Base-by-base conservation (phyloP, 169 alveolate species). In the Blepharisma undulans region DNA sequence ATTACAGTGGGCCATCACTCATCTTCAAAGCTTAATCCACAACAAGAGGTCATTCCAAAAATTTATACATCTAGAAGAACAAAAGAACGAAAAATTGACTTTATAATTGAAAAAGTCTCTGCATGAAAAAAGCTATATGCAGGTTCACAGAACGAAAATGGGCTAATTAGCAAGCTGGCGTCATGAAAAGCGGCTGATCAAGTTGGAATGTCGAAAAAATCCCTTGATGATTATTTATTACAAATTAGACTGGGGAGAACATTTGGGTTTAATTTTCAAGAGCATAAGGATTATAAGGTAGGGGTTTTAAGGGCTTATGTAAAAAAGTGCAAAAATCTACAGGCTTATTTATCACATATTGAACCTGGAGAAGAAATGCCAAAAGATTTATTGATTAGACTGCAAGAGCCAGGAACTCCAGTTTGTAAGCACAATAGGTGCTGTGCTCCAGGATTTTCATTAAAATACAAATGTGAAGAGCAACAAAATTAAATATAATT, bases 61-160 rank as follows among this genome's bases (percentile, higher is more conserved):
- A 18, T 4, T 0, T 22, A 86, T 7, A 76, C 79, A 22, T 8
- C 80, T 74, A 82, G 93, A 89, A 86, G 97, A 78, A 94, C 96
- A 21, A 95, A 94, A 81, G 97, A 95, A 80, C 90, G 97, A 84
- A 95, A 95, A 81, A 95, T 95, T 5, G 93, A 94, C 71, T 94
- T 87, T 80, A 92, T 95, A 16, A 95, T 95, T 30, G 96, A 95
- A 81, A 95, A 94, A 85, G 97, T 95, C 10, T 80, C 92, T 71
- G 85, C 91, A 80, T 95, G 97, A 96, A 92, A 95, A 79, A 95
- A 94, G 48, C 93, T 95, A 25, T 94, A 95, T 90, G 92, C 93
- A 76, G 97, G 97, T 0, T 89, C 91, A 34, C 88, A 90, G 76
- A 93, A 90, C 48, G 94, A 89, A 80, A 93, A 93, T 88, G 96